These are phyloP conservation scores for Penicillium brasilianum DNA, from an alignment of 2,329 filamentous ascomycete species.

Conservation along the genomic window DNA sequence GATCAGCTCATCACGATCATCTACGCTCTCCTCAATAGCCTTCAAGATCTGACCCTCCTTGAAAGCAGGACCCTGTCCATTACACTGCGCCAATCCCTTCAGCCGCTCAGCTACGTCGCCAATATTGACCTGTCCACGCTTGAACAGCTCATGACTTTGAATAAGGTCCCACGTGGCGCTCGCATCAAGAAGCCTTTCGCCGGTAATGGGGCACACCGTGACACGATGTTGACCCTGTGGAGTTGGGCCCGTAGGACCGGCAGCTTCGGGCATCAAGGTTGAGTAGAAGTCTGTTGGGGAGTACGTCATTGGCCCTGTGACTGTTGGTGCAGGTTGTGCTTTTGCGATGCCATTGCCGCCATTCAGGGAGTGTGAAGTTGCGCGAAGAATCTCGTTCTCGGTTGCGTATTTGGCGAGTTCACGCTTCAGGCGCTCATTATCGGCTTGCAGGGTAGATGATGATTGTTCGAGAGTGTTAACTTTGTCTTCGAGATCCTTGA, in stretches of 20 bases:
- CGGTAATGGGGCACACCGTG: conserved; percentile 64
- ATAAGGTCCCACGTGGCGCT: conserved; percentile 90
- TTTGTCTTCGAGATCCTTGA: conserved; percentile 89
- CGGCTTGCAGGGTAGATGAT: conserved; percentile 72
- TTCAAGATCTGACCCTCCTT: conserved; percentile 73
- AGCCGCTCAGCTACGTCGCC: conserved; percentile 78
- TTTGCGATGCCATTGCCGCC: conserved; percentile 49
- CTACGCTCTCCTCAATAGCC: conserved; percentile 79
- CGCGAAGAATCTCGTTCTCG: conserved; percentile 90
- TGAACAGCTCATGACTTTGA: conserved; percentile 76
- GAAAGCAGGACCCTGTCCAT: conserved; percentile 88
- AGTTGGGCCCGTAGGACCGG: neutral
- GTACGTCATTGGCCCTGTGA: conserved; percentile 72
- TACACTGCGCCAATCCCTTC: conserved; percentile 75
- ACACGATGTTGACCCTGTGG: conserved; percentile 59
- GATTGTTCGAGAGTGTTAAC: conserved; percentile 76
- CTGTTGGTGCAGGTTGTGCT: conserved; percentile 47
- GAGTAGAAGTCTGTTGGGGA: conserved; percentile 74
- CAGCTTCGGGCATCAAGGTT: conserved; percentile 60
- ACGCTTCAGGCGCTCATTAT: conserved; percentile 85
- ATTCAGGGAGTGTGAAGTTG: conserved; percentile 63
- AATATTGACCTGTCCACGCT: conserved; percentile 78
- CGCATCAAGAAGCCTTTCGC: conserved; percentile 72
- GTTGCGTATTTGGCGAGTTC: conserved; percentile 83
- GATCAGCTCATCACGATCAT: conserved; percentile 78